phyloP scores from a whole-genome alignment of 306 rosid genomes.

The Comarum palustre region DNA sequence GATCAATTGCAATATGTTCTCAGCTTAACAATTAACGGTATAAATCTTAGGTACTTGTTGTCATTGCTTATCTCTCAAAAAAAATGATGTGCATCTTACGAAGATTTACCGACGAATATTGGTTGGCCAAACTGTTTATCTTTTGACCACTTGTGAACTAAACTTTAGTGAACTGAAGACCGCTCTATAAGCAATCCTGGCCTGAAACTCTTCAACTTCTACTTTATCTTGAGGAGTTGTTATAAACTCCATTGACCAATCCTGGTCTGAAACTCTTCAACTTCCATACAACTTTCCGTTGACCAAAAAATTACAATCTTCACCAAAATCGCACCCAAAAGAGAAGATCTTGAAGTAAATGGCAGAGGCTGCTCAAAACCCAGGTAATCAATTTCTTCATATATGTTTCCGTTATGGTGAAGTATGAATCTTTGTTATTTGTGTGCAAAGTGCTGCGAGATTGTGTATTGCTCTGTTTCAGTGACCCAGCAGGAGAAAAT shows the following conservation, averaged over 20 bases:
- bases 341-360: neutral
- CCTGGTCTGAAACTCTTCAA: neutral
- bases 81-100: no score
- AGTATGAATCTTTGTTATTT: neutral
- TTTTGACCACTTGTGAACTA: no score
- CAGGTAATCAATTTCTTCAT: conserved; percentile 2
- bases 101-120: neutral
- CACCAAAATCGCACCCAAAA: neutral
- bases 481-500: conserved; percentile 1
- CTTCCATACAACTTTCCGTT: neutral
- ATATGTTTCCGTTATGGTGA: neutral
- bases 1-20: neutral
- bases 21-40: no score
- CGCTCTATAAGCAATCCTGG: neutral
- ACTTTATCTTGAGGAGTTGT: neutral
- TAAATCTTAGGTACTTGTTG: neutral
- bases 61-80: no score
- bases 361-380: conserved; percentile 6
- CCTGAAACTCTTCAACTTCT: no score
- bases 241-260: neutral
- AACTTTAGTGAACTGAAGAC: neutral
- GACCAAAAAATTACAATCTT: neutral
- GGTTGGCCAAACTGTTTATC: no score
- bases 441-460: neutral
- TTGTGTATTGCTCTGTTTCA: neutral